A percentile compares a stretch with the other conserved stretches of the same genome.
Conservation (phyloP, 2,329 filamentous ascomycete species). For the Hymenoscyphus fraxineus region DNA sequence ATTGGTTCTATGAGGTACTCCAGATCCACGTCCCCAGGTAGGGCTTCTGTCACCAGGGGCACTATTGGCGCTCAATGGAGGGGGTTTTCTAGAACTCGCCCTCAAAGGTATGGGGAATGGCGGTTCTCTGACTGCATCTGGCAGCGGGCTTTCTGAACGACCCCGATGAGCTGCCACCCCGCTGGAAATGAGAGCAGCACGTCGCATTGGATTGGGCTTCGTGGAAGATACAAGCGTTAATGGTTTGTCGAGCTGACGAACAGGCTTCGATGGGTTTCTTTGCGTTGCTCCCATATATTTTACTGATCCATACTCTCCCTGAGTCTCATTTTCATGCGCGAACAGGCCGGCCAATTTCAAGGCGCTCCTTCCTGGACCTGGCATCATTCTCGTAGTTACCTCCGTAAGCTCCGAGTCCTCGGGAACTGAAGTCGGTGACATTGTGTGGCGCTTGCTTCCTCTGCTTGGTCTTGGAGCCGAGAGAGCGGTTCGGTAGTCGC, state of each 20-base stretch:
- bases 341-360: constrained; percentile 17
- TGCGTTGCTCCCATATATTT: constrained; percentile 23
- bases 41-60: constrained; percentile 70
- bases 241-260: constrained; percentile 33
- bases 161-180: constrained; percentile 67
- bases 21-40: constrained; percentile 55
- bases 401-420: constrained; percentile 28
- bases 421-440: constrained; percentile 28
- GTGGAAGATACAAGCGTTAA: constrained; percentile 29
- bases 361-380: constrained; percentile 14
- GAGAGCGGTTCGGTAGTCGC: constrained; percentile 63
- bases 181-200: constrained; percentile 75
- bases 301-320: constrained; percentile 22
- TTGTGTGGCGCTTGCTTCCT: constrained; percentile 18
- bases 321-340: constrained; percentile 20
- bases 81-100: constrained; percentile 75
- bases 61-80: constrained; percentile 63
- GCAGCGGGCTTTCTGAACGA: constrained; percentile 60
- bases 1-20: constrained; percentile 49
- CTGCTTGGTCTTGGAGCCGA: constrained; percentile 54
- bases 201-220: constrained; percentile 59
- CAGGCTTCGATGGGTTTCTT: constrained; percentile 20
- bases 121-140: constrained; percentile 57
- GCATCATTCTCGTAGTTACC: constrained; percentile 11
- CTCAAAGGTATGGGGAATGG: constrained; percentile 90